Conservation (phyloP, 495 filamentous ascomycete species). For the Annulohypoxylon moriforme region DNA sequence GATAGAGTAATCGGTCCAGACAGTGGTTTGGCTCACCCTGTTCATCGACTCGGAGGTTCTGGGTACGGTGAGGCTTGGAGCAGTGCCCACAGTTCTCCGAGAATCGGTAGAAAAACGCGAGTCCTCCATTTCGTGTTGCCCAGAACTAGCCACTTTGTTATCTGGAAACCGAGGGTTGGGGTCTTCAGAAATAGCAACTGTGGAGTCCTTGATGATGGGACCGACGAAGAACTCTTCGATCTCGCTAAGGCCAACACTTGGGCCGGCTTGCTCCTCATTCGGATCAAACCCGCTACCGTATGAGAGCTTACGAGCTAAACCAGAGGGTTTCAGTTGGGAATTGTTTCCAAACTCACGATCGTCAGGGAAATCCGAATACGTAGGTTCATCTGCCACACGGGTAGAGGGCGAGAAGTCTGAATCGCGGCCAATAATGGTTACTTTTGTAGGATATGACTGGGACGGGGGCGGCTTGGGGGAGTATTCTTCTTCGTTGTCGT, state of each 20-base stretch:
- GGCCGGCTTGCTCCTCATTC: slow-evolving; percentile 34
- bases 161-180: slow-evolving; percentile 20
- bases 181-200: slow-evolving; percentile 26
- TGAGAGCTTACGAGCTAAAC: slow-evolving; percentile 18
- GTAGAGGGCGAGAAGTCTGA: slow-evolving; percentile 52
- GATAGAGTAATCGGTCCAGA: slow-evolving; percentile 68
- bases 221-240: slow-evolving; percentile 46
- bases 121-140: slow-evolving; percentile 35
- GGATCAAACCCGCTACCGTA: slow-evolving; percentile 19
- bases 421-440: slow-evolving; percentile 58
- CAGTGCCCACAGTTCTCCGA: slow-evolving; percentile 44
- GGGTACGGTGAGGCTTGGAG: slow-evolving; percentile 54
- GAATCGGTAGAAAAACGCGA: slow-evolving; percentile 44
- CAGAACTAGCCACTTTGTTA: slow-evolving; percentile 19
- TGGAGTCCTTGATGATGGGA: slow-evolving; percentile 39
- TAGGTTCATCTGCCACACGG: slow-evolving; percentile 36
- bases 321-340: slow-evolving; percentile 20
- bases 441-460: slow-evolving; percentile 54
- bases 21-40: slow-evolving; percentile 62
- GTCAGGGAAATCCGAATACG: slow-evolving; percentile 3
- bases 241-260: slow-evolving; percentile 44
- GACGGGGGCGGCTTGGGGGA: slow-evolving; percentile 53
- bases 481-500: slow-evolving; percentile 50
- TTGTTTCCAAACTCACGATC: slow-evolving; percentile 11
- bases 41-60: slow-evolving; percentile 57